Evolutionary conservation across 208 protist species (phyloP), one percentile per base, ranked within the genome.

Genomic region (Herpetomonas tarakana): DNA sequence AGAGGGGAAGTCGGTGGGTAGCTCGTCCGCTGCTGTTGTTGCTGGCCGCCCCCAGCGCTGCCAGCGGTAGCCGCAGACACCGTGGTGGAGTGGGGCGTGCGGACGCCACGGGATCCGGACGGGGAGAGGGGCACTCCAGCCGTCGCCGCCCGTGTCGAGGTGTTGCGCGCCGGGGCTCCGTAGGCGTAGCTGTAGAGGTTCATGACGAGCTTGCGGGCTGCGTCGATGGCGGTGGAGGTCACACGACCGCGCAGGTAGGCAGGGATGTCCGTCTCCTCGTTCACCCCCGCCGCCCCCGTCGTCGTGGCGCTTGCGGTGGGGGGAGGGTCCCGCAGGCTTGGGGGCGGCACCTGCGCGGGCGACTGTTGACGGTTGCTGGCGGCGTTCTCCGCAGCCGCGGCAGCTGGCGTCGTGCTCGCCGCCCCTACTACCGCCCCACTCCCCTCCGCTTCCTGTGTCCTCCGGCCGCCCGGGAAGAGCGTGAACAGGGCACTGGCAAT

Each of bases 141-240:
- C 7, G 19, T 26, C 4, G 47, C 45, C 2, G 47, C 19, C 26
- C 21, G 49, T n/a, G 18, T 59, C 31, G 52, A 29, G 19, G 58
- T 51, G 2, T 19, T 74, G 16, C 50, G 16, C 14, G 41, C 62
- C 24, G 63, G 58, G 19, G 39, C 61, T 6, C 71, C 71, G 61
- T 83, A 75, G 25, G 83, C 79, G 58, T 85, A 87, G 39, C 69
- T 73, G 63, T 80, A 83, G n/a, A 90, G 41, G 29, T 59, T 68
- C 46, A 68, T 63, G 61, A 90, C 68, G 67, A 52, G 81, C 16
- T 66, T 65, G 7, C 62, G 68, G 1, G 83, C 78, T 0, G 76
- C 66, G 21, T 59, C 58, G 24, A 86, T 67, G 2, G 74, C 68
- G 6, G 65, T 68, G 53, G 71, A 82, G 22, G 52, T 84, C 1